Conservation (phyloP, 257 asterid genomes). For the Coffea canephora region DNA sequence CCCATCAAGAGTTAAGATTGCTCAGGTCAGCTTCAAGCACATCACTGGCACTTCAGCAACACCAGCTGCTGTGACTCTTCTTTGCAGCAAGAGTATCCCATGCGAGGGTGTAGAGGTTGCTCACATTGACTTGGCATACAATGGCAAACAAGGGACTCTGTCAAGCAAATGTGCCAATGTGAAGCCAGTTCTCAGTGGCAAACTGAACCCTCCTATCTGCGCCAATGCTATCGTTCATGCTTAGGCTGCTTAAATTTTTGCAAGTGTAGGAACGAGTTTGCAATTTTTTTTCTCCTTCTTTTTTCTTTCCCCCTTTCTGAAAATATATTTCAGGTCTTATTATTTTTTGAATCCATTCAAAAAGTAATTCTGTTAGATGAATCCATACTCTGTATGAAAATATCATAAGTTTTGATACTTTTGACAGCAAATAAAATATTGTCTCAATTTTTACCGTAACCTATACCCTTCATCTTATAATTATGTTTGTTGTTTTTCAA, state of each 20-base stretch:
- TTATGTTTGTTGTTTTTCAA: no score
- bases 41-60: conserved; percentile 38
- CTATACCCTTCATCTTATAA: no score
- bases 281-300: not conserved
- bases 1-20: conserved; percentile 27
- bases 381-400: no score
- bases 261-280: not conserved
- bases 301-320: not conserved
- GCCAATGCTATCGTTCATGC: not conserved
- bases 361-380: no score
- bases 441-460: no score
- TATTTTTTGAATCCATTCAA: no score
- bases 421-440: no score
- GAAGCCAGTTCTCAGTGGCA: conserved; percentile 39
- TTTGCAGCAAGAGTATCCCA: conserved; percentile 44
- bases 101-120: conserved; percentile 42
- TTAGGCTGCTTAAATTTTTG: no score
- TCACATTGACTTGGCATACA: conserved; percentile 37
- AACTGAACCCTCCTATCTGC: conserved; percentile 34
- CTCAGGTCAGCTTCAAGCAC: conserved; percentile 22
- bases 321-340: no score
- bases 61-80: conserved; percentile 23
- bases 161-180: conserved; percentile 41
- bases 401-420: no score
- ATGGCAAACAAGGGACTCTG: conserved; percentile 30